phyloP scores from a whole-genome alignment of 2,329 filamentous ascomycete species.

The Penicillium sp. region DNA sequence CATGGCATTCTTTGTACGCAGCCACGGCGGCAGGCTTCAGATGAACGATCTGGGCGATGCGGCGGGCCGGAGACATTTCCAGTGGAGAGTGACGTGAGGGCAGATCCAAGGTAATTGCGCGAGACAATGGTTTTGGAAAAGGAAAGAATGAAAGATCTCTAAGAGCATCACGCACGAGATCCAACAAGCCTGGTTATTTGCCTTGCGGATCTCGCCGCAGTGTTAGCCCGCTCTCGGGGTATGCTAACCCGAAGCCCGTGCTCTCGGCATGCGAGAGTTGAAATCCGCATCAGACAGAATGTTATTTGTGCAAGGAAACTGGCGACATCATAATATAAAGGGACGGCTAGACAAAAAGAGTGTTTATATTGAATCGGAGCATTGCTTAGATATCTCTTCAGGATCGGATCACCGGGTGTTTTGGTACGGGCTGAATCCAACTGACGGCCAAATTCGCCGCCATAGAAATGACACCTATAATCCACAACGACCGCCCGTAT shows the following conservation, averaged over 20 bases:
- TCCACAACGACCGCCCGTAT: constrained; percentile 72
- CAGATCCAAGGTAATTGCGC: not conserved
- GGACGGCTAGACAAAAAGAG: too few relatives aligned
- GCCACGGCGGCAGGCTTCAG: constrained; percentile 64
- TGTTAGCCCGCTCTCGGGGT: constrained; percentile 24
- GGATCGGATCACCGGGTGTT: constrained; percentile 44
- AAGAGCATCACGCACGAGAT: too few relatives aligned
- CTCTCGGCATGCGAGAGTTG: too few relatives aligned
- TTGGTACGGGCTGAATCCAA: constrained; percentile 61
- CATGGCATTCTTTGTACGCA: constrained; percentile 72
- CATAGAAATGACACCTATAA: constrained; percentile 75
- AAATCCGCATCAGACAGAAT: not conserved
- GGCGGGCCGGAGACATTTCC: constrained; percentile 26
- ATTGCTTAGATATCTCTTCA: constrained; percentile 4
- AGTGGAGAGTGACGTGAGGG: not conserved
- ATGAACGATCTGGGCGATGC: constrained; percentile 70
- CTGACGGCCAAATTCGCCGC: constrained; percentile 63
- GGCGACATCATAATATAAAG: too few relatives aligned
- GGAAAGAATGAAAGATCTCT: not conserved
- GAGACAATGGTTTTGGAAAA: not conserved
- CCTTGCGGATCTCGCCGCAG: constrained; percentile 19
- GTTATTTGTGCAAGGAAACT: too few relatives aligned
- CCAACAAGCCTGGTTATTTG: constrained; percentile 1
- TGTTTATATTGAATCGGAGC: constrained; percentile 1
- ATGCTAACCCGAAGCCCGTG: constrained; percentile 24